Conservation (phyloP, 352 stramenopile genomes). For the Globisporangium spiculum region DNA sequence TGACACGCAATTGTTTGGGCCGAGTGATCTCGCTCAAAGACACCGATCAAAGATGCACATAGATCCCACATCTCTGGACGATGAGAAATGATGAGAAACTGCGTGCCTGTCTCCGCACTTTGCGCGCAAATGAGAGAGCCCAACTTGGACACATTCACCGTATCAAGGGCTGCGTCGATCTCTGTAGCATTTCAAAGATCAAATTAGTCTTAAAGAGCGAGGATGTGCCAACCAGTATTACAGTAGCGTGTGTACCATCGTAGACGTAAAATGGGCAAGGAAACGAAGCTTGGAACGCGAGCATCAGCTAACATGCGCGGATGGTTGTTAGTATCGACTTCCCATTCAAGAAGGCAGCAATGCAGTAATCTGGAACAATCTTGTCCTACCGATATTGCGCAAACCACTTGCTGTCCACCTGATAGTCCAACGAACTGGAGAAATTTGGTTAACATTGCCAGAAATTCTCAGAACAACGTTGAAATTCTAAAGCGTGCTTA, state of each 20-base stretch:
- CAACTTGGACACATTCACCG: neutral
- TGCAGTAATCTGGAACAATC: neutral
- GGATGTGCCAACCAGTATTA: neutral
- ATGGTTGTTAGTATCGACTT: neutral
- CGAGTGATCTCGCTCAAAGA: conserved; percentile 30
- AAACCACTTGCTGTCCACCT: neutral
- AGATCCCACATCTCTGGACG: conserved; percentile 35
- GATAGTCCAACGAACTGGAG: neutral
- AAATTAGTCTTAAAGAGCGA: neutral
- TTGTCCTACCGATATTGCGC: neutral
- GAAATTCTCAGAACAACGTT: neutral
- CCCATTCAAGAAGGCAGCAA: neutral
- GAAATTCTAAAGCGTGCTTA: neutral
- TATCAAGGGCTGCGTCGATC: neutral
- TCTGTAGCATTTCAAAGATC: neutral
- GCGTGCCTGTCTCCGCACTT: neutral
- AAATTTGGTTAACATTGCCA: neutral
- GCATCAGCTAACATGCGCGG: neutral
- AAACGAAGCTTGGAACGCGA: neutral
- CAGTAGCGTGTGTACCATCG: neutral
- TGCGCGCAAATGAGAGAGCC: neutral
- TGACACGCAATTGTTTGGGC: conserved; percentile 24
- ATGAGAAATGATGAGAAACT: conserved; percentile 3
- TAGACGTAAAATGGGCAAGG: neutral
- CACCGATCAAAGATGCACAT: conserved; percentile 22